Evolutionary conservation across 1,284 basidiomycete species (phyloP), one percentile per base, ranked within the genome.

Genomic region (Cystobasidium pallidum): DNA sequence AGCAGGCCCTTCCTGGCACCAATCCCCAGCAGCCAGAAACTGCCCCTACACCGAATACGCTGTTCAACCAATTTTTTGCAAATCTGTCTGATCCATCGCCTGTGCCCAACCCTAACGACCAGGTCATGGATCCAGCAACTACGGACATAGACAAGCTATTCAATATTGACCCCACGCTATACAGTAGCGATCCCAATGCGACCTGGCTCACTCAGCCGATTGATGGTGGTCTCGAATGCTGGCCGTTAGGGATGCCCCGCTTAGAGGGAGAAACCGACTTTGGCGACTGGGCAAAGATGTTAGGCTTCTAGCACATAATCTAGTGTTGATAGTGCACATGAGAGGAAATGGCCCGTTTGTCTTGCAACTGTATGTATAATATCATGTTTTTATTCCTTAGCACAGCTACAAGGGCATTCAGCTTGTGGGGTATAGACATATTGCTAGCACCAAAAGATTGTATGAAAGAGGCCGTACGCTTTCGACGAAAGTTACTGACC

Each of bases 221-320:
- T 21, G 64, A 54, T 52, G 64, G 64, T 28, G 64, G 64, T 19
- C 64, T 66, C 32, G 59, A 63, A 30, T 32, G 59, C 24, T 71
- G 68, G 68, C 61, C 59, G n/a, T 26, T 45, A 15, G 45, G 47
- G 10, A 59, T 59, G 34, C 39, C 59, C 8, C 21, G 68, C 19
- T 36, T 71, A 2, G 68, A 71, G 39, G 68, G 68, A 34, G 68
- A 71, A 24, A 62, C 45, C 26, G 68, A 71, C 51, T 63, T 71
- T 43, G 61, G 68, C 32, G 68, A 71, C 26, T 71, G 68, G 68
- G 59, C 43, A 10, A 64, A 63, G 30, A 63, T 64, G 61, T 26
- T 71, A 11, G 68, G 68, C 32, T 63, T 71, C 24, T 51, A 51
- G 24, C 24, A 24, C 49, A 11, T 45, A 6, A 45, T 6, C 19